Evolutionary conservation across 495 filamentous ascomycete species (phyloP).

Genomic region (Aeminium ludgeri): DNA sequence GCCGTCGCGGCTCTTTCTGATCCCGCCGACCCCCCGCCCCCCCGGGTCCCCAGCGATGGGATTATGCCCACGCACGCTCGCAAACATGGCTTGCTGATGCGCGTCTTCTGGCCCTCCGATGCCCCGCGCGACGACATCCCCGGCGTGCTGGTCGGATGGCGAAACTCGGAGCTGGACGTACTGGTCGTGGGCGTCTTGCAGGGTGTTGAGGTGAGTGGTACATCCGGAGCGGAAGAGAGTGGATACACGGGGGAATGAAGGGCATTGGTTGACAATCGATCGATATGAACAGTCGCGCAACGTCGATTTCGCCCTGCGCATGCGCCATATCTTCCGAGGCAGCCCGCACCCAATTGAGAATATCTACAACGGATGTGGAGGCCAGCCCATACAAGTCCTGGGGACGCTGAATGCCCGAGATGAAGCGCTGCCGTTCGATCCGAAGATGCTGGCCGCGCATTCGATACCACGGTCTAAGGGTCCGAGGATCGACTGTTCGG

Average conservation of each 20-base stretch:
- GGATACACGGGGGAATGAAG: too few species aligned
- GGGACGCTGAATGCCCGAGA: conserved; percentile 52
- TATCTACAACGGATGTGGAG: conserved; percentile 71
- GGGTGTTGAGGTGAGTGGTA: conserved; percentile 79
- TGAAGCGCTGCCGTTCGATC: conserved; percentile 39
- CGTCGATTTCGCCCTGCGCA: conserved; percentile 74
- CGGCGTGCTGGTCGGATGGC: conserved; percentile 87
- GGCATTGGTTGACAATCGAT: too few species aligned
- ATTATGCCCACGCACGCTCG: conserved; percentile 48
- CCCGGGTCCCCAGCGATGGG: conserved; percentile 46
- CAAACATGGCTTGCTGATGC: conserved; percentile 74
- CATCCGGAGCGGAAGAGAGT: background rate
- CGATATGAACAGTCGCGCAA: conserved; percentile 42
- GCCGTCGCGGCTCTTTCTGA: conserved; percentile 88
- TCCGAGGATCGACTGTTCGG: conserved; percentile 57
- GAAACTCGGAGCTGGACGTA: conserved; percentile 79
- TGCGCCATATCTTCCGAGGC: conserved; percentile 68
- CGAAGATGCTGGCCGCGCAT: conserved; percentile 52
- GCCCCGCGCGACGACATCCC: conserved; percentile 45
- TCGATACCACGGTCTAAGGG: conserved; percentile 38
- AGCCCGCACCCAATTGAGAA: conserved; percentile 64
- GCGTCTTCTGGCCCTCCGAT: conserved; percentile 95
- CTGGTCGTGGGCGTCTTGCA: conserved; percentile 80
- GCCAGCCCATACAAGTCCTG: conserved; percentile 67
- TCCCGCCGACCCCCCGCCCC: background rate